Conservation (phyloP, 2,329 filamentous ascomycete genomes). For the Diaporthe amygdali region DNA sequence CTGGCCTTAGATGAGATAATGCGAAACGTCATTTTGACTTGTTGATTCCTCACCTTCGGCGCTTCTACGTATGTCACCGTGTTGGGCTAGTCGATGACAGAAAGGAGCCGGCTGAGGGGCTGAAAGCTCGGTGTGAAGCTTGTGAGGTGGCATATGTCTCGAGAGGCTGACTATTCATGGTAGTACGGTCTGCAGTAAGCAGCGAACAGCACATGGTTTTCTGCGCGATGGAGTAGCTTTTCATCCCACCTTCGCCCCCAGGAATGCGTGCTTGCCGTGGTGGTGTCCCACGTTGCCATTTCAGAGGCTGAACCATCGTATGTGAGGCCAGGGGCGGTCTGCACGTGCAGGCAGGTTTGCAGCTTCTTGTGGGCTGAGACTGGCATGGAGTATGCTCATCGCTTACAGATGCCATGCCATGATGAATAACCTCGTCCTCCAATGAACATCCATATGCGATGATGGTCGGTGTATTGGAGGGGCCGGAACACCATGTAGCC, state of each 20-base stretch:
- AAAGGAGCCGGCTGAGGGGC: background rate
- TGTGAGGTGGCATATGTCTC: no score
- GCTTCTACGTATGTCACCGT: background rate
- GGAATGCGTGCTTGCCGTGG: background rate
- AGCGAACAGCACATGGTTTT: background rate
- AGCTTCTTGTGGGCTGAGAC: background rate
- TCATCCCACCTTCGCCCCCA: constrained; percentile 1
- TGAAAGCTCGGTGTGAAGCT: background rate
- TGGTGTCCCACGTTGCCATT: constrained; percentile 7
- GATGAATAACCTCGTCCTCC: background rate
- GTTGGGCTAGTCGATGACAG: background rate
- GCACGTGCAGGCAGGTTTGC: background rate
- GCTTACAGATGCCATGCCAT: background rate
- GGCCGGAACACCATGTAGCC: background rate
- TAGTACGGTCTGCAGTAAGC: background rate
- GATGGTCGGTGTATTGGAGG: background rate
- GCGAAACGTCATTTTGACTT: background rate
- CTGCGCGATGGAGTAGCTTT: background rate
- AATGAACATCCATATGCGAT: background rate
- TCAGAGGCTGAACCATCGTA: constrained; percentile 12
- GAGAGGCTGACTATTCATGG: background rate
- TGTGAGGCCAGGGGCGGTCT: background rate
- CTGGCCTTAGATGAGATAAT: background rate
- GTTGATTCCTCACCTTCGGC: background rate
- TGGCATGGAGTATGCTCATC: background rate